Evolutionary conservation across 1,284 basidiomycete genomes (phyloP).

Genomic region (Sphaerobolus stellatus): DNA sequence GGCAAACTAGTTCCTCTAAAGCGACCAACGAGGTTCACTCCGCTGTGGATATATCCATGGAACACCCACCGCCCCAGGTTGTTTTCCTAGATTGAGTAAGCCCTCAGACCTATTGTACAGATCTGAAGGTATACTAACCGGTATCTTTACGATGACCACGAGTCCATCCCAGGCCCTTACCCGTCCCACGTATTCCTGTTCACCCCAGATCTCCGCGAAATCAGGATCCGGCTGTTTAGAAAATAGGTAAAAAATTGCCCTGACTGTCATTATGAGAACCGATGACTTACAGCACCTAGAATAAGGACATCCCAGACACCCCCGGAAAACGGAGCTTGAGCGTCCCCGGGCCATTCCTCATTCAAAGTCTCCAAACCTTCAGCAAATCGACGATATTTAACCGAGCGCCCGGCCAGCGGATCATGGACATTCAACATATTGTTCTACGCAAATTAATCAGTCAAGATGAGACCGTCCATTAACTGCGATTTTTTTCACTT

Average conservation of each 20-base stretch:
- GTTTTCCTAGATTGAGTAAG: not conserved
- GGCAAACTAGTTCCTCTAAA: not conserved
- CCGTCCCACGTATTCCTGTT: conserved; percentile 44
- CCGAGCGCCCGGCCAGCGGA: too few species aligned
- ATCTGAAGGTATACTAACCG: conserved; percentile 30
- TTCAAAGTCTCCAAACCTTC: too few species aligned
- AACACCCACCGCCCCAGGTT: not conserved
- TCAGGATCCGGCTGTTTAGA: conserved; percentile 36
- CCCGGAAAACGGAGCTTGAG: not conserved
- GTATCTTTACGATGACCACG: conserved; percentile 42
- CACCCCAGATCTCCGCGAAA: conserved; percentile 49
- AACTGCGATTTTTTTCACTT: too few species aligned
- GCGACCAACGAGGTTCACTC: not conserved
- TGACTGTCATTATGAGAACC: too few species aligned
- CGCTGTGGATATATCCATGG: not conserved
- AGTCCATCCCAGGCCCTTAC: conserved; percentile 51
- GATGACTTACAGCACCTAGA: too few species aligned
- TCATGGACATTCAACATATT: too few species aligned
- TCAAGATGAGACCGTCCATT: too few species aligned
- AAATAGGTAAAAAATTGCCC: conserved; percentile 3
- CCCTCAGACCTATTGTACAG: too few species aligned
- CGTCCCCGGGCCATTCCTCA: too few species aligned
- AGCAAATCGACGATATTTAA: too few species aligned
- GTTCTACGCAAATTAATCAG: too few species aligned
- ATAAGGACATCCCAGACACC: too few species aligned